A percentile compares a stretch with the other conserved stretches of the same genome.
phyloP scores from a whole-genome alignment of 2,329 filamentous ascomycete genomes.

The Hypoxylon sp. region DNA sequence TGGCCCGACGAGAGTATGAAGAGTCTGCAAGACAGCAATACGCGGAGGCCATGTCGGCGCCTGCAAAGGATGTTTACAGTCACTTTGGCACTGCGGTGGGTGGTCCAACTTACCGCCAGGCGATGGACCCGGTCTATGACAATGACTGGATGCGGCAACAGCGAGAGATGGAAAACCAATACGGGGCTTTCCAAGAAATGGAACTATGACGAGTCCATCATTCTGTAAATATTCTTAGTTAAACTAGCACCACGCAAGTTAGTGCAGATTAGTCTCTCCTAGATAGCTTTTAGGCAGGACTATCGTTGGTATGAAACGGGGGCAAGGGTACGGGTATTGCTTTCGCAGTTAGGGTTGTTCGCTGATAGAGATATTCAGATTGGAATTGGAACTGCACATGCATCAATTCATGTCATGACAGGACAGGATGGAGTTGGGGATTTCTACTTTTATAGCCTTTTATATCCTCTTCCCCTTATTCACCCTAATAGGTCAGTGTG shows the following conservation, averaged over 20 bases:
- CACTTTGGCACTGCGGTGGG: slow-evolving; percentile 54
- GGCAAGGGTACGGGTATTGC: no score
- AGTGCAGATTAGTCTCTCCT: slow-evolving; percentile 18
- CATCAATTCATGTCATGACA: slow-evolving; percentile 32
- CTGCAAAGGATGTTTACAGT: slow-evolving; percentile 55
- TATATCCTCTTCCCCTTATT: slow-evolving; percentile 26
- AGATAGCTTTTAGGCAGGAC: neutral
- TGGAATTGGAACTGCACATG: slow-evolving; percentile 35
- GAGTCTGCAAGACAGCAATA: slow-evolving; percentile 52
- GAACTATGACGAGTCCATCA: slow-evolving; percentile 39
- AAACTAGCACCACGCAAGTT: slow-evolving; percentile 16
- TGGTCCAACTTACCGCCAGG: slow-evolving; percentile 57
- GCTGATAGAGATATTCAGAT: slow-evolving; percentile 16
- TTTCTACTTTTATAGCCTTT: slow-evolving; percentile 28
- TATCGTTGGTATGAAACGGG: no score
- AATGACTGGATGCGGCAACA: slow-evolving; percentile 57
- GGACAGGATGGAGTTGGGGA: slow-evolving; percentile 30
- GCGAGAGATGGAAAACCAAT: slow-evolving; percentile 72
- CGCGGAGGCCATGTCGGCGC: slow-evolving; percentile 44
- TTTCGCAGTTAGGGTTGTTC: neutral
- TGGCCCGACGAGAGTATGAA: slow-evolving; percentile 71
- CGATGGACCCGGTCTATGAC: slow-evolving; percentile 76
- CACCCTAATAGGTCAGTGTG: slow-evolving; percentile 22
- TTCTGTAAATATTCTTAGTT: slow-evolving; percentile 27
- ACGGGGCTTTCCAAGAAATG: slow-evolving; percentile 67